Evolutionary conservation across 192 early-diverging fungal genomes (phyloP).

Genomic region (Coemansia javaensis): DNA sequence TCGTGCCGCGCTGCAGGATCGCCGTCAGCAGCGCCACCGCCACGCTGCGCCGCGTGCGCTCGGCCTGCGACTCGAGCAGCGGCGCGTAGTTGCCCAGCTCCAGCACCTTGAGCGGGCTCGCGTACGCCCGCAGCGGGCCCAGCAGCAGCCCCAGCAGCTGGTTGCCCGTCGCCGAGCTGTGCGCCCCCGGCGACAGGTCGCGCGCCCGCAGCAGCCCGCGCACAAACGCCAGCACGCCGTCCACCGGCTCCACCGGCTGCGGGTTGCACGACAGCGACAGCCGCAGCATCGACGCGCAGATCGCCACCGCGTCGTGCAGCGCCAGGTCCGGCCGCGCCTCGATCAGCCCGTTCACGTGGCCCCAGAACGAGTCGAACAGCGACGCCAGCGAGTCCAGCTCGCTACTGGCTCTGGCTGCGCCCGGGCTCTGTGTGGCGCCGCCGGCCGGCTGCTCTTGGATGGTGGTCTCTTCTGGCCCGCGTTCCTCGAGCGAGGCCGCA

Average conservation of each 20-base stretch:
- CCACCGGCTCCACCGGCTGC: constrained; percentile 77
- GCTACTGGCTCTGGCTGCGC: constrained; percentile 4
- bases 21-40: constrained; percentile 70
- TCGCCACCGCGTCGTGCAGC: constrained; percentile 86
- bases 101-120: constrained; percentile 59
- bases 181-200: constrained; percentile 67
- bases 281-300: constrained; percentile 82
- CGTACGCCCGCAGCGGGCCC: constrained; percentile 75
- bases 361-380: constrained; percentile 97
- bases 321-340: constrained; percentile 88
- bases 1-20: constrained; percentile 64
- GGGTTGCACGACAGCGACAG: constrained; percentile 86
- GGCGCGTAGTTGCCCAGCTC: constrained; percentile 76
- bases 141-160: constrained; percentile 81
- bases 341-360: constrained; percentile 87
- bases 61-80: constrained; percentile 81
- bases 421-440: too few relatives aligned
- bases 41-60: constrained; percentile 74
- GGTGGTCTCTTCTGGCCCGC: not conserved
- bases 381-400: constrained; percentile 25
- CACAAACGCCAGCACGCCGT: constrained; percentile 87
- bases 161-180: constrained; percentile 61
- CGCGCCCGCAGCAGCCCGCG: constrained; percentile 62
- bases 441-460: not conserved
- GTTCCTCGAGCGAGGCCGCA: too few relatives aligned